Conservation (phyloP, 1,284 basidiomycete species). For the Mixia osmundae region DNA sequence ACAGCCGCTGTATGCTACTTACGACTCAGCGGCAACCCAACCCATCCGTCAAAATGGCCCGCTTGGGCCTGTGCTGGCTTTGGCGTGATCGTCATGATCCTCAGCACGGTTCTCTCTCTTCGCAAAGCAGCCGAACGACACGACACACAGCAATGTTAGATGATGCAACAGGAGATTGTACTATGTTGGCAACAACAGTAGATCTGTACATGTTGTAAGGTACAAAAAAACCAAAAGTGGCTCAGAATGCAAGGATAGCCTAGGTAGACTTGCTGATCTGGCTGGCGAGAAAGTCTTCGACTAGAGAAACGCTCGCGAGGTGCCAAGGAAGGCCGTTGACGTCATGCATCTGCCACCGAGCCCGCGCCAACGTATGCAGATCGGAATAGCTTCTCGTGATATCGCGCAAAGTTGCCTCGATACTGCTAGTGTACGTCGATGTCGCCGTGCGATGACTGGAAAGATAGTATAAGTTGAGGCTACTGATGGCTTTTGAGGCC, state of each 20-base stretch:
- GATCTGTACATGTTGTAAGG: no score
- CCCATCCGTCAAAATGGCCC: constrained; percentile 43
- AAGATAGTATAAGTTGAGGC: no score
- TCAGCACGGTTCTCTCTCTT: constrained; percentile 3
- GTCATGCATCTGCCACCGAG: background rate
- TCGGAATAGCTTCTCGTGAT: background rate
- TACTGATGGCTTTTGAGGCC: no score
- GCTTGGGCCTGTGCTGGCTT: constrained; percentile 49
- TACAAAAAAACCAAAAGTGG: no score
- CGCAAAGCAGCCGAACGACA: constrained; percentile 1
- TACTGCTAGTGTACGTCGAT: background rate
- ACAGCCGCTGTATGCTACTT: constrained; percentile 54
- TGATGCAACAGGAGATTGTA: constrained; percentile 4
- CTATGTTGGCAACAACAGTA: no score
- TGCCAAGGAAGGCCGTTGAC: background rate
- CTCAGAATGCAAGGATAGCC: no score
- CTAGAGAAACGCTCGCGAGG: background rate
- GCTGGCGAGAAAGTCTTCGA: background rate
- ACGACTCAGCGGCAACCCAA: constrained; percentile 36
- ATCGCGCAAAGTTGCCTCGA: background rate
- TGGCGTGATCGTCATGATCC: constrained; percentile 36
- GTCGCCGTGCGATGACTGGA: background rate
- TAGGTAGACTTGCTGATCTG: no score
- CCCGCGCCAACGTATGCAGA: background rate
- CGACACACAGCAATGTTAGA: background rate